Base-by-base conservation (phyloP, 257 asterid genomes). In the Lycium barbarum region DNA sequence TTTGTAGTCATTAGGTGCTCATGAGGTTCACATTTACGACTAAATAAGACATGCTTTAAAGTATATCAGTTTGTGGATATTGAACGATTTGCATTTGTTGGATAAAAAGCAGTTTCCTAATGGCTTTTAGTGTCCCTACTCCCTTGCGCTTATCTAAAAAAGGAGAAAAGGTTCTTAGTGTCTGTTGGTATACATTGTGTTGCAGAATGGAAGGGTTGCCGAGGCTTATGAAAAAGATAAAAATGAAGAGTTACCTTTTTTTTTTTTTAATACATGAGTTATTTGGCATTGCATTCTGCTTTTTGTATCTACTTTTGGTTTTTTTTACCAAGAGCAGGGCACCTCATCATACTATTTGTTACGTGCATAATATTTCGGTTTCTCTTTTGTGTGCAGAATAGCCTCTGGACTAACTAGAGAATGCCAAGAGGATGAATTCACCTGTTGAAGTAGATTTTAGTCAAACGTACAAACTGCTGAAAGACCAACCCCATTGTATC, bases 361-460 rank as follows among this genome's bases (percentile, higher is more conserved):
- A 10, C 57, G 18, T 87, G 87, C 88, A 86, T 88, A 78, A 78
- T 78, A 49, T 26, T 51, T 51, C 63, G 26, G 9, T 53, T 53
- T 84, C 88, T 79, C 84, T 82, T 87, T 87, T 90, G 83, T 83
- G 57, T 90, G 93, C 95, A 94, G 93, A 92, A 91, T 84, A 84
- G 89, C 83, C 83, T 88, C 89, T 90, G 94, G 90, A 88, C 90
- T 81, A 87, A 80, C 85, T 89, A 90, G 89, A 89, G 93, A 87
- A 85, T 90, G 90, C 88, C 87, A 87, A 88, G 95, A 88, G 83
- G 94, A 85, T 86, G 94, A 87, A 89, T 88, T 88, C 92, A 91
- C 91, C 88, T 83, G 88, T 88, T 80, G 89, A 84, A 85, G 90
- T 83, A 26, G 63, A 83, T 83, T 33, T 66, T 78, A 83, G 80